phyloP scores from a whole-genome alignment of 2,329 filamentous ascomycete genomes.

The Colletotrichum tropicale region DNA sequence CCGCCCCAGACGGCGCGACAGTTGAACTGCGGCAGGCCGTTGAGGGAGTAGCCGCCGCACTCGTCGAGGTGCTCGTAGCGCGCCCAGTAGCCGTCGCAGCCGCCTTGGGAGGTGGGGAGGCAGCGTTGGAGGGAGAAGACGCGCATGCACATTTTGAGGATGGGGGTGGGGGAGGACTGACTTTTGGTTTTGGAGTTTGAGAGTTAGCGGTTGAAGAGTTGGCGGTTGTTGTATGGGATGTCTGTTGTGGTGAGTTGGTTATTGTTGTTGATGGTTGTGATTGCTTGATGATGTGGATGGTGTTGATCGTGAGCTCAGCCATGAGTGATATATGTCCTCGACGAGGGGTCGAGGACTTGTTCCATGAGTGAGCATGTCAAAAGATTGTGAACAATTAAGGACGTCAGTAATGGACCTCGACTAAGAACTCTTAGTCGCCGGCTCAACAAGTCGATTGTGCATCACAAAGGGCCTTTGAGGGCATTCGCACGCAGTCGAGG shows the following conservation, averaged over 20 bases:
- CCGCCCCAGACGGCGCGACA: constrained; percentile 8
- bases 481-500: neutral
- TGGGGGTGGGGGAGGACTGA: neutral
- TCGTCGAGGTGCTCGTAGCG: neutral
- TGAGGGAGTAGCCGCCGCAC: neutral
- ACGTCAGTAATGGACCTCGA: neutral
- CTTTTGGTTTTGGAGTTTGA: neutral
- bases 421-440: neutral
- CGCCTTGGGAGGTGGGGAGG: neutral
- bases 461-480: neutral
- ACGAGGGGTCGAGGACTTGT: neutral
- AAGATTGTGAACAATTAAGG: neutral
- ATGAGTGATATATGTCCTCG: neutral
- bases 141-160: constrained; percentile 3
- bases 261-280: neutral
- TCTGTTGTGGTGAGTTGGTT: neutral
- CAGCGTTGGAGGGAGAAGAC: constrained; percentile 11
- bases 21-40: neutral
- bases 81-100: constrained; percentile 12
- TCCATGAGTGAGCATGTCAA: neutral
- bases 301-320: neutral
- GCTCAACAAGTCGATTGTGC: neutral
- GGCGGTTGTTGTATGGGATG: neutral
- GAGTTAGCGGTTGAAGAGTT: neutral
- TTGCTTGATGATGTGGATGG: neutral